phyloP scores from a whole-genome alignment of 495 filamentous ascomycete genomes.

The Aspergillus bertholletiae region DNA sequence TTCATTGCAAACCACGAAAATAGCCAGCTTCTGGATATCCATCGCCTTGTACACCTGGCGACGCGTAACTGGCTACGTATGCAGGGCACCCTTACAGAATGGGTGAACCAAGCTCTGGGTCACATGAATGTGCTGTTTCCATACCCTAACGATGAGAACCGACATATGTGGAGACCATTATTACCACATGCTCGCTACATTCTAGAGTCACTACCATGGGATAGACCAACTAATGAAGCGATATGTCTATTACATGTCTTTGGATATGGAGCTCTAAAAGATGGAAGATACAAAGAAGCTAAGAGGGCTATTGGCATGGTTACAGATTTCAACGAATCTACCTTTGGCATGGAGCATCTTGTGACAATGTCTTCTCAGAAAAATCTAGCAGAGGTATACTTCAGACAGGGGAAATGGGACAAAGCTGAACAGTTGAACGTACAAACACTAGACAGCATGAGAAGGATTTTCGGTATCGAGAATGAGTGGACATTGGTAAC shows the following conservation, averaged over 20 bases:
- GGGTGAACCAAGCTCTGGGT: neutral
- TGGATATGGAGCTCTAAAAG: neutral
- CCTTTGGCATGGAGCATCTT: neutral
- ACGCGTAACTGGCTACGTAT: constrained; percentile 18
- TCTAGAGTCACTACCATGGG: neutral
- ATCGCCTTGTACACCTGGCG: constrained; percentile 19
- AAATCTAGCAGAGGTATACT: neutral
- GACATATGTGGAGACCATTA: constrained; percentile 5
- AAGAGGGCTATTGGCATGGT: neutral
- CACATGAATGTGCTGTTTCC: constrained; percentile 7
- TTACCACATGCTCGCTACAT: constrained; percentile 7
- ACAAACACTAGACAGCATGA: neutral
- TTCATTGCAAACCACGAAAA: constrained; percentile 13
- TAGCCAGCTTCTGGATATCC: constrained; percentile 5
- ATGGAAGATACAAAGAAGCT: constrained; percentile 12
- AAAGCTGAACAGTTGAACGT: constrained; percentile 1
- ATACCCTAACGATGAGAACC: neutral
- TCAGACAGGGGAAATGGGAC: neutral
- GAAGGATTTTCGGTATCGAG: neutral
- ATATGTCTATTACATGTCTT: neutral
- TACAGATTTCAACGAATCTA: neutral
- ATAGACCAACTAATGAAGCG: neutral
- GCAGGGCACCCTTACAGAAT: neutral
- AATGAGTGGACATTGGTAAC: neutral
- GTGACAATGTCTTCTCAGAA: neutral